Evolutionary conservation across 1,284 basidiomycete genomes (phyloP).

Genomic region (Fomitopsis palustris): DNA sequence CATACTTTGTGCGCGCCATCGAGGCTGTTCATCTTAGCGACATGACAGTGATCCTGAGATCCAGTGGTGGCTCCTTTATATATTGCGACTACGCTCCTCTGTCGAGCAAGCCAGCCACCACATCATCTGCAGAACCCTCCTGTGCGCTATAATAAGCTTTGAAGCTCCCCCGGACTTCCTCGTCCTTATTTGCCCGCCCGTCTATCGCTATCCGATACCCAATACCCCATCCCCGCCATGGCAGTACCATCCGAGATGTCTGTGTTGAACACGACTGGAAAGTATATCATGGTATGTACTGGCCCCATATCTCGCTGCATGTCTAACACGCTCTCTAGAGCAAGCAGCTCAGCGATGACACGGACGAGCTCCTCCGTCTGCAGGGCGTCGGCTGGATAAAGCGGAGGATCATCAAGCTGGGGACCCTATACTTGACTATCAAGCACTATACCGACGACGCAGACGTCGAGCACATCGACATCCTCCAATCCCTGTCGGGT

Average conservation of each 20-base stretch:
- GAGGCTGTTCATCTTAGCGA: conserved; percentile 1
- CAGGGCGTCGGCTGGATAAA: conserved; percentile 64
- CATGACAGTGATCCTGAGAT: background rate
- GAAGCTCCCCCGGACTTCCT: background rate
- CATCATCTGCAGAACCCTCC: background rate
- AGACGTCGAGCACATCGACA: conserved; percentile 56
- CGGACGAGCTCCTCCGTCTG: conserved; percentile 53
- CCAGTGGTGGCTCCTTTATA: background rate
- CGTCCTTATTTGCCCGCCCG: background rate
- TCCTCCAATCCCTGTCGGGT: conserved; percentile 58
- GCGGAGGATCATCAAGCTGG: conserved; percentile 49
- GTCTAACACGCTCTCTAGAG: conserved; percentile 34
- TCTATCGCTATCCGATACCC: background rate
- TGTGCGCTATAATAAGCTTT: background rate
- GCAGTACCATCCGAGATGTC: conserved; percentile 49
- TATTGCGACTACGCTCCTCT: background rate
- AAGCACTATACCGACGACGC: conserved; percentile 58
- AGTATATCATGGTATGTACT: conserved; percentile 29
- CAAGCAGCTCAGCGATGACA: conserved; percentile 51
- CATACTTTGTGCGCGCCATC: background rate
- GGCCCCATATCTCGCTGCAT: background rate
- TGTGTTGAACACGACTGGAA: conserved; percentile 44
- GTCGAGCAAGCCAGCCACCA: background rate
- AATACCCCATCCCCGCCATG: conserved; percentile 30
- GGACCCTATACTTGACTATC: conserved; percentile 50